Evolutionary conservation across 805 yeast species (phyloP), one percentile per base, ranked within the genome.

Genomic region (Candida silvicultrix): DNA sequence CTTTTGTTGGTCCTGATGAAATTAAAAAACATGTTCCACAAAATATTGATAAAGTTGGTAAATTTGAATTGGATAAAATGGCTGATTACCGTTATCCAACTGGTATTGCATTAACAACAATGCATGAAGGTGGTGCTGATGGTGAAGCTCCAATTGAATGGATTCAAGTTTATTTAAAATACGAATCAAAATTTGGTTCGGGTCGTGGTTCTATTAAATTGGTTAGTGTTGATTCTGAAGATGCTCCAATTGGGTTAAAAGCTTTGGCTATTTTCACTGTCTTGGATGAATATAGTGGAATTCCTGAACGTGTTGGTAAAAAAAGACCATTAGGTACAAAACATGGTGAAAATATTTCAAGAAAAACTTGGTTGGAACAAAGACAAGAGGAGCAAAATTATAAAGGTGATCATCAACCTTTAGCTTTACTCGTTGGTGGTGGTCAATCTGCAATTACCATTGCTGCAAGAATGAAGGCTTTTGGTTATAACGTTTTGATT

Each of bases 391-490:
- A 62, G n/a, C 58, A 57, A 44, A 51, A 54, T 15, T 64, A 56
- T 50, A 63, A 57, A n/a, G 65, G 55, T 4, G 53, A 53, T 4
- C 63, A 65, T 42, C 66, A 68, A 50, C 77, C 76, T 5, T 42
- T 64, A n/a, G 76, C 71, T 19, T 57, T 72, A 36, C 58, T 72
- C 49, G 70, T 72, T 40, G 77, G 77, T 38, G 77, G 74, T 46
- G 77, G 77, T 20, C 77, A 72, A 55, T 66, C 68, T 49, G 76
- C 76, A 4, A 55, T 72, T 25, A 66, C 67, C 29, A 54, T 63
- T 23, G 75, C 75, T 31, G 74, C 76, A 1, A 58, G 74, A 44
- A 57, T 71, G 54, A 68, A 68, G 47, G 56, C 60, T 8, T 61
- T 69, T 61, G 77, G 77, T 11, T 59, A 71, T 36, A 64, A 65